Evolutionary conservation across 2,329 filamentous ascomycete genomes (phyloP).

Genomic region (Verticillium nonalfalfae): DNA sequence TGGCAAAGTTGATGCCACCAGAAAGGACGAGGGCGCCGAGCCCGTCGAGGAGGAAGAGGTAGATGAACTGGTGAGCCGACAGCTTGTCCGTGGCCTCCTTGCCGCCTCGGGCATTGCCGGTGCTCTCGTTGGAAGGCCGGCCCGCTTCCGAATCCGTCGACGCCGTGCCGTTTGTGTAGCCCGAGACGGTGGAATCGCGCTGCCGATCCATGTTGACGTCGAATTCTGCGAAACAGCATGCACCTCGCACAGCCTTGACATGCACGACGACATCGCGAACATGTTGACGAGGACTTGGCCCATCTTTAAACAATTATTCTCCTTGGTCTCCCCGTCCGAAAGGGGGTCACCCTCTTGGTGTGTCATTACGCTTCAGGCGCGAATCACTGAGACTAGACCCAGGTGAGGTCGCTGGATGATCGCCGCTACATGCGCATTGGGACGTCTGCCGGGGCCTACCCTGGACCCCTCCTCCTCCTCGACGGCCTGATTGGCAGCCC

Average conservation of each 20-base stretch:
- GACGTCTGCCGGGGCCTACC: not conserved
- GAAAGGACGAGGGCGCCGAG: conserved; percentile 39
- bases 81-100: conserved; percentile 29
- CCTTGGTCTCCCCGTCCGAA: not conserved
- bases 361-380: not conserved
- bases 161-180: not conserved
- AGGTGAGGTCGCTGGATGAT: not conserved
- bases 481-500: not conserved
- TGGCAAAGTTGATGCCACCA: conserved; percentile 43
- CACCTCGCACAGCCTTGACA: not conserved
- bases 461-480: not conserved
- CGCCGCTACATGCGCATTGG: not conserved
- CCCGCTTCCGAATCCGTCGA: not conserved
- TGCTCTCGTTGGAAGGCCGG: not conserved
- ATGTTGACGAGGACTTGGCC: not conserved
- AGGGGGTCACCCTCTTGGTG: not conserved
- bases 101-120: not conserved
- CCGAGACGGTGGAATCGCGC: not conserved
- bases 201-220: not conserved
- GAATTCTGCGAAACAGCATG: not conserved
- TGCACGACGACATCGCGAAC: not conserved
- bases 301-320: not conserved
- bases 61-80: conserved; percentile 38
- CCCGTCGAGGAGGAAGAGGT: conserved; percentile 41
- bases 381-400: not conserved